A percentile compares a stretch with the other conserved stretches of the same genome.
These are phyloP conservation scores for Pneumocystis murina DNA, from an alignment of 1,139 yeast genomes.

Conservation along the genomic window DNA sequence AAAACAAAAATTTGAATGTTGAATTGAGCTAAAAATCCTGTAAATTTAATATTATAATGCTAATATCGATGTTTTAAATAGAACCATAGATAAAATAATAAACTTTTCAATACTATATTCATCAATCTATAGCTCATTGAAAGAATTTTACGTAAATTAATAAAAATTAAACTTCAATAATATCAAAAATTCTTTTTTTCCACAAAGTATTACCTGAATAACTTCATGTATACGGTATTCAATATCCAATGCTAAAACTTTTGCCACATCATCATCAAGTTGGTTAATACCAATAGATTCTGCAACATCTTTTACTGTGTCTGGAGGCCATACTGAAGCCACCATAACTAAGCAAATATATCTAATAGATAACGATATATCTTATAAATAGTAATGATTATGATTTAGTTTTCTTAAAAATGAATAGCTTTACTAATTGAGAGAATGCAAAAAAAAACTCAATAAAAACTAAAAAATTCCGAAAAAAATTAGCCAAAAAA, in stretches of 20 bases:
- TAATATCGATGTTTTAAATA: too few relatives aligned
- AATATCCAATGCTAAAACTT: conserved; percentile 94
- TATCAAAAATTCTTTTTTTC: background rate
- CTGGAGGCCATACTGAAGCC: conserved; percentile 41
- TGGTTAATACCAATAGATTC: conserved; percentile 67
- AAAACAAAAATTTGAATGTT: background rate
- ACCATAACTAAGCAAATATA: background rate
- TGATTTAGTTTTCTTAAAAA: too few relatives aligned
- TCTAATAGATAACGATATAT: background rate
- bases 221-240: conserved; percentile 94
- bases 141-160: too few relatives aligned
- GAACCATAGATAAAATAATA: too few relatives aligned
- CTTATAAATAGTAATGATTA: too few relatives aligned
- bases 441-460: too few relatives aligned
- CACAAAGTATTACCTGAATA: conserved; percentile 4
- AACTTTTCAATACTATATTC: too few relatives aligned
- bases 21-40: background rate
- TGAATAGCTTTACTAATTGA: too few relatives aligned
- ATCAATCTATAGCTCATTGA: too few relatives aligned
- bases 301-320: conserved; percentile 92
- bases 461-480: too few relatives aligned
- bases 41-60: background rate
- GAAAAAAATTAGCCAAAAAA: too few relatives aligned
- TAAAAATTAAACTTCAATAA: background rate
- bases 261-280: conserved; percentile 82